Percentiles rank a stretch among this genome's conserved stretches.
Evolutionary conservation across 495 filamentous ascomycete genomes (phyloP).

Genomic region (Aspergillus asperescens): DNA sequence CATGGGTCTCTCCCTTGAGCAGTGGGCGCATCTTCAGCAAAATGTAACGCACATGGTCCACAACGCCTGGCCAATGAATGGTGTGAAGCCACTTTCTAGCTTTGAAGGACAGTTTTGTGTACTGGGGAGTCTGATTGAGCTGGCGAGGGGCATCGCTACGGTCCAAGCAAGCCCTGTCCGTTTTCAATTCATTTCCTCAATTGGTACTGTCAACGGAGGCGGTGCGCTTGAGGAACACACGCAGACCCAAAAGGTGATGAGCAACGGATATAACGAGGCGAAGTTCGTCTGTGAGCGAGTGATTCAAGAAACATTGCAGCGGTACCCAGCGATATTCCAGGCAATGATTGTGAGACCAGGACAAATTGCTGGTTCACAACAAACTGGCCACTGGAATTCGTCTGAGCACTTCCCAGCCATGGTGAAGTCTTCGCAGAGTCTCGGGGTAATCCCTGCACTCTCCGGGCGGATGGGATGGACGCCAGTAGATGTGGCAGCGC

Average conservation of each 20-base stretch:
- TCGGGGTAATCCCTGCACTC: conserved; percentile 41
- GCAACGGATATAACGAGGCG: conserved; percentile 47
- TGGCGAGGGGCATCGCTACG: conserved; percentile 33
- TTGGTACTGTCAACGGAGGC: conserved; percentile 41
- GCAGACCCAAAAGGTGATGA: conserved; percentile 32
- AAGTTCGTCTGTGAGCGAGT: conserved; percentile 49
- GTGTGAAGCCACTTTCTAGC: conserved; percentile 32
- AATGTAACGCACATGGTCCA: conserved; percentile 53
- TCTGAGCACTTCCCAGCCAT: conserved; percentile 47
- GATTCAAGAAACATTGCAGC: conserved; percentile 44
- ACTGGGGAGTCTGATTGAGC: conserved; percentile 43
- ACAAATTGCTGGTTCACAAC: conserved; percentile 47
- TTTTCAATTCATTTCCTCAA: conserved; percentile 54
- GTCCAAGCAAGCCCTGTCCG: conserved; percentile 23
- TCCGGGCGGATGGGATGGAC: conserved; percentile 43
- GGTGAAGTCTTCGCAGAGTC: conserved; percentile 47
- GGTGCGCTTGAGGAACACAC: conserved; percentile 22
- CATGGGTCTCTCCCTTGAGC: conserved; percentile 39
- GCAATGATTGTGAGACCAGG: conserved; percentile 43
- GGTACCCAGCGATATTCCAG: conserved; percentile 37
- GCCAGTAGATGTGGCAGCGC: conserved; percentile 44
- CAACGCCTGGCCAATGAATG: conserved; percentile 57
- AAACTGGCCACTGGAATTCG: conserved; percentile 49
- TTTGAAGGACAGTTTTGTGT: conserved; percentile 48
- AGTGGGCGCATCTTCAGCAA: conserved; percentile 35